Conservation (phyloP, 495 filamentous ascomycete species). For the Penicillium cinerascens region DNA sequence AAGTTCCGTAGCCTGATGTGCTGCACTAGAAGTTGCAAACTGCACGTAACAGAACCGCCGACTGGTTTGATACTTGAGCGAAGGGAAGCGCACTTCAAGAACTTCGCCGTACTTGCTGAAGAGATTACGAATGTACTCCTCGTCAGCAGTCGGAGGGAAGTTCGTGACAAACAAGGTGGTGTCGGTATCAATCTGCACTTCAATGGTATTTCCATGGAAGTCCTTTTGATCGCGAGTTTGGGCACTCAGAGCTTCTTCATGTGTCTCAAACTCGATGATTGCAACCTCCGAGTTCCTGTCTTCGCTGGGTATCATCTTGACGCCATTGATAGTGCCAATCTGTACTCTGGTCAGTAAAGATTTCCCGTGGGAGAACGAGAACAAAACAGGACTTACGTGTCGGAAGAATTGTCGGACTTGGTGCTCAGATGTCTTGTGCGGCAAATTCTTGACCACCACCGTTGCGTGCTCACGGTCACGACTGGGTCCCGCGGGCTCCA, state of each 20-base stretch:
- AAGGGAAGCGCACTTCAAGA: constrained; percentile 82
- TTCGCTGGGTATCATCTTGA: constrained; percentile 59
- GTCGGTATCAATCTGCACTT: constrained; percentile 66
- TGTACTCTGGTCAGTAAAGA: constrained; percentile 28
- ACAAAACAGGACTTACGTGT: constrained; percentile 49
- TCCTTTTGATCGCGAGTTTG: constrained; percentile 73
- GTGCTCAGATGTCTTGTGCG: constrained; percentile 61
- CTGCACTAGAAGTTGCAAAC: constrained; percentile 63
- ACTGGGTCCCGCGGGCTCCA: constrained; percentile 47
- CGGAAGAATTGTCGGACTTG: constrained; percentile 84
- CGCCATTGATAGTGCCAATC: constrained; percentile 75
- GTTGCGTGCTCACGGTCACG: constrained; percentile 89
- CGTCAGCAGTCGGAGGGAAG: constrained; percentile 82
- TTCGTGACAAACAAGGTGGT: constrained; percentile 88
- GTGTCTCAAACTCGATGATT: constrained; percentile 77
- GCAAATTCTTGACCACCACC: constrained; percentile 74
- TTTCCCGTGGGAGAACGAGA: not conserved
- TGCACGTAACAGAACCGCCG: constrained; percentile 94
- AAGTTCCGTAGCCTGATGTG: constrained; percentile 63
- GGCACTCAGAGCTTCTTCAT: constrained; percentile 77
- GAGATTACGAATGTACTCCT: constrained; percentile 69
- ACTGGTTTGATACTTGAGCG: constrained; percentile 79
- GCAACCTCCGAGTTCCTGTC: constrained; percentile 61
- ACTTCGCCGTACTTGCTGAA: constrained; percentile 79
- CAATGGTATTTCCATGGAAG: constrained; percentile 65